Evolutionary conservation across 441 rosid species (phyloP), one percentile per base, ranked within the genome.

Genomic region (Macaranga tanarius): DNA sequence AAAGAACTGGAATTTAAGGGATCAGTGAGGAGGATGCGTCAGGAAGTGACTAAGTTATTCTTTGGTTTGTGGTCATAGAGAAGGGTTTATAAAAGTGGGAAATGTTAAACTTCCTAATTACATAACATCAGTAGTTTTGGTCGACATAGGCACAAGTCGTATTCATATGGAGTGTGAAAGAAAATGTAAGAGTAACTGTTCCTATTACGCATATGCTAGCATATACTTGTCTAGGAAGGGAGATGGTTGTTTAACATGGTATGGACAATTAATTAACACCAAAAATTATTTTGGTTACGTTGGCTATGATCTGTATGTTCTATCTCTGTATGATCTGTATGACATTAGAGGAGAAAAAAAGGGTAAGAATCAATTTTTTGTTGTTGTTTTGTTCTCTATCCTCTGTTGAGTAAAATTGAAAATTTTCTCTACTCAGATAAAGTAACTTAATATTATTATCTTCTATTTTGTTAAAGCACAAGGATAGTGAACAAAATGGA

Each of bases 11-110:
- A 3, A 45, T 71, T 5, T 51, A 10, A 22, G 34, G 6, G 84
- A 82, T 54, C 56, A 70, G 45, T 60, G 74, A 48, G 57, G 67
- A 23, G 83, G 85, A 10, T 81, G 88, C 20, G 23, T 60, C 22
- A 78, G 61, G 48, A 79, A 75, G 71, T 68, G 63, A 13, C n/a
- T n/a, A 15, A 47, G 51, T 38, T 31, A 62, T 17, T 48, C 72
- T 23, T 61, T 73, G 13, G 12, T 69, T 20, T 81, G 82, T 56
- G 28, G 15, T 2, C 47, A 15, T 38, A 65, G 71, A 25, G 84
- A 83, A 57, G 78, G 81, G 15, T 78, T 80, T 72, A 25, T 79
- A 19, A 79, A 72, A 58, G 69, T 73, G 22, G 17, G 10, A 23
- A 26, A 34, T 7, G 51, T 72, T 13, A 64, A 74, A 26, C 15